phyloP scores from a whole-genome alignment of 2,329 filamentous ascomycete genomes.

The Paraphoma sp. region DNA sequence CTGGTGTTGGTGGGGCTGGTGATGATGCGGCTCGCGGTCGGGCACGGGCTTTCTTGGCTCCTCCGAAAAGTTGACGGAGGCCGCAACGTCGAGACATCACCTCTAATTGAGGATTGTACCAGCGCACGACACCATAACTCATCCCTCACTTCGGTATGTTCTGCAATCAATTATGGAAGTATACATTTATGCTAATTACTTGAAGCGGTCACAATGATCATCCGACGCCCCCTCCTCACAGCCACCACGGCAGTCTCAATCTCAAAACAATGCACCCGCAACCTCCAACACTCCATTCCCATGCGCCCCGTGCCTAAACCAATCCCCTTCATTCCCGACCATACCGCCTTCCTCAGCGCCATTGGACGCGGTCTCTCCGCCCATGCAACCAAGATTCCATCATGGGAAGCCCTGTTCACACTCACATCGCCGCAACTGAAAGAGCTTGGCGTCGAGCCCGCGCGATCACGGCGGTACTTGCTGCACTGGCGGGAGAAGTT shows the following conservation, averaged over 20 bases:
- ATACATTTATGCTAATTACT: neutral
- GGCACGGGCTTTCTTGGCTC: conserved; percentile 35
- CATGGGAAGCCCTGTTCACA: conserved; percentile 90
- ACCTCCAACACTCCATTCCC: conserved; percentile 50
- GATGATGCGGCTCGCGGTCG: conserved; percentile 11
- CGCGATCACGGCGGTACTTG: conserved; percentile 82
- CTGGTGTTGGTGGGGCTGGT: conserved; percentile 17
- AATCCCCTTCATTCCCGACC: conserved; percentile 85
- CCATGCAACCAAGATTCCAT: conserved; percentile 84
- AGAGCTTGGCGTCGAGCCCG: conserved; percentile 83
- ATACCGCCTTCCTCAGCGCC: conserved; percentile 83
- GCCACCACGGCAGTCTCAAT: conserved; percentile 31
- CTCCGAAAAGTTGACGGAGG: conserved; percentile 39
- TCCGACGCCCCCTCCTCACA: conserved; percentile 42
- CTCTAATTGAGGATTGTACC: neutral
- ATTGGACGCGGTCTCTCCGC: conserved; percentile 87
- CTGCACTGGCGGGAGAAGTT: conserved; percentile 89
- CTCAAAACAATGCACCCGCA: conserved; percentile 40
- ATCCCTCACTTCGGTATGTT: too few species aligned
- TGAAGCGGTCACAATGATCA: conserved; percentile 38
- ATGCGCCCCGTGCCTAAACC: conserved; percentile 67
- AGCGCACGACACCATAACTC: too few species aligned
- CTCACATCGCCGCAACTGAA: conserved; percentile 78
- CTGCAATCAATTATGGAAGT: too few species aligned
- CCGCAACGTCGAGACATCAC: conserved; percentile 9